Percentiles rank a stretch among this genome's conserved stretches.
phyloP scores from a whole-genome alignment of 176 grass and related monocot genomes.

The Triticum aestivum region DNA sequence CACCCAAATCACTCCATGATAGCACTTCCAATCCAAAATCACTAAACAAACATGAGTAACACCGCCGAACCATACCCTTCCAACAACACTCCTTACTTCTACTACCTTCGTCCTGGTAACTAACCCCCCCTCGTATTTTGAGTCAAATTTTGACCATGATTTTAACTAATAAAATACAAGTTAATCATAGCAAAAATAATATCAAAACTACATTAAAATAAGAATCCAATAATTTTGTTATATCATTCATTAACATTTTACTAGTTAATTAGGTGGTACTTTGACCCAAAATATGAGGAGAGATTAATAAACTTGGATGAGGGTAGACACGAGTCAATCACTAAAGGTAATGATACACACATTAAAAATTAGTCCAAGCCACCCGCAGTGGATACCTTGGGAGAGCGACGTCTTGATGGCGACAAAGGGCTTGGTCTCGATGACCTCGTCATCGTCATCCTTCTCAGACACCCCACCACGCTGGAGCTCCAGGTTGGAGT shows the following conservation, averaged over 20 bases:
- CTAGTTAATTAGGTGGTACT: too few species aligned
- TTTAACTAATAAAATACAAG: too few species aligned
- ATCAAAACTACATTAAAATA: too few species aligned
- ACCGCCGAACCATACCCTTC: neutral
- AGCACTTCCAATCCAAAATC: neutral
- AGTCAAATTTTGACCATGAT: too few species aligned
- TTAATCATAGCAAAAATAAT: too few species aligned
- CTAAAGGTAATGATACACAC: neutral
- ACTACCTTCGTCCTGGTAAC: too few species aligned
- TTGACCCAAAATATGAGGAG: too few species aligned
- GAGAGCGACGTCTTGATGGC: constrained; percentile 40
- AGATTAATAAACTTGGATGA: neutral
- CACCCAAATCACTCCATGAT: neutral
- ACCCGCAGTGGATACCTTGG: constrained; percentile 23
- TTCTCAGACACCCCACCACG: neutral
- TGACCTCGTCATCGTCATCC: constrained; percentile 23
- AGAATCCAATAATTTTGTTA: too few species aligned
- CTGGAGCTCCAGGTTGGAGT: constrained; percentile 41
- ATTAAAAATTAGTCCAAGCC: neutral
- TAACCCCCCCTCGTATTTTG: too few species aligned
- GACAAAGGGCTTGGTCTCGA: constrained; percentile 46
- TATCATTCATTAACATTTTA: too few species aligned
- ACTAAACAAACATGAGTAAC: neutral
- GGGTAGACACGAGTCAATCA: too few species aligned
- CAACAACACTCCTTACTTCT: neutral